Evolutionary conservation across 2,329 filamentous ascomycete genomes (phyloP), one percentile per base, ranked within the genome.

Genomic region (Colletotrichum sp.): DNA sequence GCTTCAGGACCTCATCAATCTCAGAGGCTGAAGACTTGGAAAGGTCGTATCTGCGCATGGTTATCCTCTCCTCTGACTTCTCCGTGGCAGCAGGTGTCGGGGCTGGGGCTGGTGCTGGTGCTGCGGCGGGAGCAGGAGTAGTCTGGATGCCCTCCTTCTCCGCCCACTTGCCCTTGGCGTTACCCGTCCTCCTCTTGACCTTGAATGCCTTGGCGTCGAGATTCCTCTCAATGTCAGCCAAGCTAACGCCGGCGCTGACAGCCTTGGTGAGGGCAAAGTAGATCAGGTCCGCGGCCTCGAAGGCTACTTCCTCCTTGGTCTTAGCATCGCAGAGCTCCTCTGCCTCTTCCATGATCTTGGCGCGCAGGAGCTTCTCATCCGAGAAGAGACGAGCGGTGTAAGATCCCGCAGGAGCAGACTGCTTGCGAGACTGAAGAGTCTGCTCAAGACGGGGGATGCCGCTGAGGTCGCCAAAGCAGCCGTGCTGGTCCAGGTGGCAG

Each of bases 321-420:
- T 92, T 93, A 18, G 97, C 96, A 78, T 97, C 93, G 82, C 96
- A 98, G 57, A 99, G 90, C 87, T 99, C 97, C 82, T 98, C 95
- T 0, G 97, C 97, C 85, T 99, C 97, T 85, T 99, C 97, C 93
- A 99, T 98, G 72, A 99, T 98, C 89, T 99, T 99, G 5, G 97
- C 97, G 59, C 95, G 91, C 70, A 98, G 87, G 71, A 99, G 90
- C 84, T 98, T 96, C 80, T 95, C 92, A 78, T 99, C 97, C 21
- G 94, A 96, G 88, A 99, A 99, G 2, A 99, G 88, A 39, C 96
- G 91, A 21, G 96, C 95, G 6, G 97, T 99, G 85, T 99, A 99
- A 15, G 97, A 99, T 2, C 96, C 96, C 78, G 91, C 90, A 0
- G 97, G 96, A 0, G 96, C 96, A 21, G 94, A 95, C 57, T 90